A percentile compares a stretch with the other conserved stretches of the same genome.
These are phyloP conservation scores for Penicillium flavigenum DNA, from an alignment of 495 filamentous ascomycete species.

Conservation along the genomic window DNA sequence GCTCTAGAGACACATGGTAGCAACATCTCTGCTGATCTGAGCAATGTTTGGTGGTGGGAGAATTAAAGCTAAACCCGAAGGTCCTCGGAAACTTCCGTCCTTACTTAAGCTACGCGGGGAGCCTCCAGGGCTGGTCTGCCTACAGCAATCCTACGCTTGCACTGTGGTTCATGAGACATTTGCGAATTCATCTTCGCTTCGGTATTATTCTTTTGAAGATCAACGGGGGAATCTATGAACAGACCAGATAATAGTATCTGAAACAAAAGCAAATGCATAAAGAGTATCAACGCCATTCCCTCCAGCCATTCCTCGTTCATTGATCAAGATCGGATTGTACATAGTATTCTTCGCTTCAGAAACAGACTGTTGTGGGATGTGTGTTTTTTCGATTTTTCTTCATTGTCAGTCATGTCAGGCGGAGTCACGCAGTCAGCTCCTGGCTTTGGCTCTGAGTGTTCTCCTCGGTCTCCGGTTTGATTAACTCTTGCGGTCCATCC, in stretches of 20 bases:
- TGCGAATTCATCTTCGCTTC: conserved; percentile 9
- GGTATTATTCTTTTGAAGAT: conserved; percentile 14
- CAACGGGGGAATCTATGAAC: conserved; percentile 33
- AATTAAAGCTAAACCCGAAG: conserved; percentile 9
- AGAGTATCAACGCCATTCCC: conserved; percentile 37
- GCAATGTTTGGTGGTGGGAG: neutral
- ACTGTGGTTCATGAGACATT: neutral
- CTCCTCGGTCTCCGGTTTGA: conserved; percentile 61
- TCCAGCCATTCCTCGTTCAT: conserved; percentile 31
- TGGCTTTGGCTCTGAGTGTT: conserved; percentile 35
- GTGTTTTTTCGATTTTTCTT: neutral
- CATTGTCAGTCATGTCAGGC: conserved; percentile 19
- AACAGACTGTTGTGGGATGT: conserved; percentile 4
- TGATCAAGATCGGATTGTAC: conserved; percentile 35
- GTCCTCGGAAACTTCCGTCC: conserved; percentile 7
- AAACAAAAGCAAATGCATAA: conserved; percentile 33
- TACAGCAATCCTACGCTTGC: neutral
- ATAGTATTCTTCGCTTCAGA: conserved; percentile 26
- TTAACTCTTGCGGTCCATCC: conserved; percentile 67
- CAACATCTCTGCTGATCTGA: conserved; percentile 33
- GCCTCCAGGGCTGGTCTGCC: neutral
- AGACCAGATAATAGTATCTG: conserved; percentile 14
- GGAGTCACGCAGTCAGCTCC: conserved; percentile 42
- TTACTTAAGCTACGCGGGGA: conserved; percentile 24
- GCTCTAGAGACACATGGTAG: conserved; percentile 27